A percentile compares a stretch with the other conserved stretches of the same genome.
Conservation (phyloP, 1,284 basidiomycete genomes). For the Sanghuangporus weigelae region DNA sequence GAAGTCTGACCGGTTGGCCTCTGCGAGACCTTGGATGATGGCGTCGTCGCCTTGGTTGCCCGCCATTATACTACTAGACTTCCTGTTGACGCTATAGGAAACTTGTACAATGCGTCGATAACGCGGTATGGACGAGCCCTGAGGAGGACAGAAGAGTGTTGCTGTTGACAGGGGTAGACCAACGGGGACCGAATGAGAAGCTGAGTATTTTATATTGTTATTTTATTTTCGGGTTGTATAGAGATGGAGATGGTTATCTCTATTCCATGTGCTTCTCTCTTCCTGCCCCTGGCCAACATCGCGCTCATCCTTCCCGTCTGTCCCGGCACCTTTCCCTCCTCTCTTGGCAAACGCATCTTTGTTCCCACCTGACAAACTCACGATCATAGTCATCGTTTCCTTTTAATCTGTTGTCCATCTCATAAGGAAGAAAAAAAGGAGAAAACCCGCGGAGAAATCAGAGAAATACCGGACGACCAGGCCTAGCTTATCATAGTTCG, state of each 20-base stretch:
- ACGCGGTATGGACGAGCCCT: slow-evolving; percentile 22
- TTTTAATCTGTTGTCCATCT: not conserved
- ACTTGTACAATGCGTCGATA: not conserved
- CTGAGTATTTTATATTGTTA: not conserved
- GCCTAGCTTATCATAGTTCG: too few relatives aligned
- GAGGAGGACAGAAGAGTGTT: slow-evolving; percentile 29
- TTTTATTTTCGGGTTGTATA: not conserved
- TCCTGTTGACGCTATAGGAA: not conserved
- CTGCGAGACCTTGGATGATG: slow-evolving; percentile 27
- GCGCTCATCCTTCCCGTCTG: not conserved
- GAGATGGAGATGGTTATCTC: not conserved
- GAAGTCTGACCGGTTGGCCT: slow-evolving; percentile 25
- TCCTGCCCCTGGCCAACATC: not conserved
- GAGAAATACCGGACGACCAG: too few relatives aligned
- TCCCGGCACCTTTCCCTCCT: not conserved
- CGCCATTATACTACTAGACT: slow-evolving; percentile 21
- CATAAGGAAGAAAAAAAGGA: not conserved
- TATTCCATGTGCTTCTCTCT: not conserved
- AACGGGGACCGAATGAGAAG: not conserved
- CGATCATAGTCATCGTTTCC: not conserved
- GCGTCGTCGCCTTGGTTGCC: slow-evolving; percentile 29
- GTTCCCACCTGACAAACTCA: not conserved
- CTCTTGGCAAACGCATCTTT: not conserved
- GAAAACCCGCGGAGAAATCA: not conserved
- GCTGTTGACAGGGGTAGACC: not conserved